Evolutionary conservation across 1,284 basidiomycete genomes (phyloP).

Genomic region (Termitomyces sp.): DNA sequence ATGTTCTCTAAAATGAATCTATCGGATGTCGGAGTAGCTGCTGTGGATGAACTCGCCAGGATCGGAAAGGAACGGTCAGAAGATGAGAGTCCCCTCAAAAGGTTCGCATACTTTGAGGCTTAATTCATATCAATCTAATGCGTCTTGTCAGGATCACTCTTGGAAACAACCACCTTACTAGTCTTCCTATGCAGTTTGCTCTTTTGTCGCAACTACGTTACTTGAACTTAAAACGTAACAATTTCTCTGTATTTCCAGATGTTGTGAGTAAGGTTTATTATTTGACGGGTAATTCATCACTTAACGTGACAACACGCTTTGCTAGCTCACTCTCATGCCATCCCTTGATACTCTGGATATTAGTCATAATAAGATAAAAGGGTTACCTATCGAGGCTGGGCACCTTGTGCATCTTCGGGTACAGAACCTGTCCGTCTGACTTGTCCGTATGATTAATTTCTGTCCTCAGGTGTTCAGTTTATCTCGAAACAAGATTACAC

Average conservation of each 20-base stretch:
- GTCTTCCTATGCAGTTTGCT: constrained; percentile 77
- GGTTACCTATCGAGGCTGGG: constrained; percentile 78
- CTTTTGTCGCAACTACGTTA: constrained; percentile 80
- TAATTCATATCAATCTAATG: neutral
- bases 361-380: constrained; percentile 86
- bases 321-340: constrained; percentile 78
- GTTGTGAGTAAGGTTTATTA: constrained; percentile 59
- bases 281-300: neutral
- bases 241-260: constrained; percentile 79
- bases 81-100: constrained; percentile 57
- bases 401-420: constrained; percentile 77
- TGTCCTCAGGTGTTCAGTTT: constrained; percentile 74
- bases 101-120: constrained; percentile 40
- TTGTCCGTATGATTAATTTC: constrained; percentile 8
- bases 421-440: constrained; percentile 20
- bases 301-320: constrained; percentile 6
- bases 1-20: constrained; percentile 77
- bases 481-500: constrained; percentile 78
- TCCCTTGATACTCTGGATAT: constrained; percentile 93
- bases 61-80: constrained; percentile 50
- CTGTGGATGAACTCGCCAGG: constrained; percentile 67
- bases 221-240: constrained; percentile 90
- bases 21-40: constrained; percentile 68
- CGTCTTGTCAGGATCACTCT: constrained; percentile 67
- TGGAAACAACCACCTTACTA: constrained; percentile 78